Conservation (phyloP, 805 yeast species). For the Candida maltosa region DNA sequence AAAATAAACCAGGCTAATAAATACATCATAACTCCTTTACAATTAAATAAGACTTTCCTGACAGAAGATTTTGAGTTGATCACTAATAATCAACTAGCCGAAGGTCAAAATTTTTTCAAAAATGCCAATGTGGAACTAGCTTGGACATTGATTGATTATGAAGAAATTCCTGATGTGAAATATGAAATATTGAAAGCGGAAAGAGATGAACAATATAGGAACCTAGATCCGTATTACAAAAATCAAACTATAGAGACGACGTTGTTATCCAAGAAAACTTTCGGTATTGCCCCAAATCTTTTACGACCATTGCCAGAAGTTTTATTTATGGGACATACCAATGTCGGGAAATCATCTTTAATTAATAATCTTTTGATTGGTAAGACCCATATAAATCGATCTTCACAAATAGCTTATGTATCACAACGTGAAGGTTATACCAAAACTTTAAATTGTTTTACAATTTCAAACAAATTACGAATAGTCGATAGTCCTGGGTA, state of each 20-base stretch:
- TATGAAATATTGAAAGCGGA: constrained; percentile 19
- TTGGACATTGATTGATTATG: constrained; percentile 56
- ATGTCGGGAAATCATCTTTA: constrained; percentile 82
- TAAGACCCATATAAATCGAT: constrained; percentile 23
- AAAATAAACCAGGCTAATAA: too few species aligned
- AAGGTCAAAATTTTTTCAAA: constrained; percentile 39
- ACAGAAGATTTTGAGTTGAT: constrained; percentile 11
- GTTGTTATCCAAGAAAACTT: constrained; percentile 18
- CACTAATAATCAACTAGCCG: constrained; percentile 12
- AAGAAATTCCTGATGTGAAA: constrained; percentile 57
- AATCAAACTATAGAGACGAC: constrained; percentile 17
- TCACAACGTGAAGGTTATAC: constrained; percentile 57
- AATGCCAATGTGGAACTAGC: constrained; percentile 46
- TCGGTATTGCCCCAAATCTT: constrained; percentile 32
- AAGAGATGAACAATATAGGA: constrained; percentile 13
- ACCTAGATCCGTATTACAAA: constrained; percentile 21
- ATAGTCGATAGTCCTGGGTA: constrained; percentile 90
- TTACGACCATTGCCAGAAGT: constrained; percentile 59
- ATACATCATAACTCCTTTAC: constrained; percentile 20
- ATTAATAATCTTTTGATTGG: constrained; percentile 55
- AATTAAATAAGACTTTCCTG: constrained; percentile 19
- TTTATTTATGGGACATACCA: constrained; percentile 74
- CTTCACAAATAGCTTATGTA: constrained; percentile 43
- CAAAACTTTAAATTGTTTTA: constrained; percentile 68
- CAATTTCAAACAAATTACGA: constrained; percentile 58